Evolutionary conservation across 2,329 filamentous ascomycete species (phyloP).

Genomic region (Colletotrichum eremochloae): DNA sequence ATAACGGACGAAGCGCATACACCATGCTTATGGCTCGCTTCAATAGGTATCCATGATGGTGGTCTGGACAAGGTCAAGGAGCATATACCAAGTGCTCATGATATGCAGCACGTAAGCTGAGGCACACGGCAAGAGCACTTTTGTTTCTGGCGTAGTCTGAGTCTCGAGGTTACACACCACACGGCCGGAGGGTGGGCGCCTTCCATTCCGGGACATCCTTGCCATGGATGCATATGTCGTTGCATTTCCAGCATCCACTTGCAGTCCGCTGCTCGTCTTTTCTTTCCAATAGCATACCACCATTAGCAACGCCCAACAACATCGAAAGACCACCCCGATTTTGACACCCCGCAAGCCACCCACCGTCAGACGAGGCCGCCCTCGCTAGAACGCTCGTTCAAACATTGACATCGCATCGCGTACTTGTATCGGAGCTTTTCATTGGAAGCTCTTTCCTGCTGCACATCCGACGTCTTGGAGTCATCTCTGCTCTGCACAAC

Average conservation of each 20-base stretch:
- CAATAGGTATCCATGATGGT: not conserved
- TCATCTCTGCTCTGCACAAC: not conserved
- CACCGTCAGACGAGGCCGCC: slow-evolving; percentile 10
- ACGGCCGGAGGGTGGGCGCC: not conserved
- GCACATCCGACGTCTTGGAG: not conserved
- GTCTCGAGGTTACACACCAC: slow-evolving; percentile 12
- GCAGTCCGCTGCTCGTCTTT: not conserved
- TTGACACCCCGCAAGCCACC: not conserved
- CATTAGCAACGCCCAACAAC: not conserved
- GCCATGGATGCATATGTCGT: not conserved
- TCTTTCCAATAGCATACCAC: slow-evolving; percentile 6
- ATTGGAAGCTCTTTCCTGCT: not conserved
- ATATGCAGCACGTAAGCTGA: not conserved
- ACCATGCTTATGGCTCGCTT: not conserved
- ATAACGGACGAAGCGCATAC: not conserved
- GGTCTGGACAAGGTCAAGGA: not conserved
- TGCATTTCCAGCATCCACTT: not conserved
- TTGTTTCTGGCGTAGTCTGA: not conserved
- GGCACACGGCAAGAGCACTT: not conserved
- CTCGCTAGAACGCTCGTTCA: not conserved
- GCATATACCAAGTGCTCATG: not conserved
- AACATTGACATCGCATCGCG: slow-evolving; percentile 5
- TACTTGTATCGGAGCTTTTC: slow-evolving; percentile 1
- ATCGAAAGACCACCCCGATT: not conserved
- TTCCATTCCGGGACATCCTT: slow-evolving; percentile 26